Base-by-base conservation (phyloP, 345 rosid species). In the Eucalyptus pauciflora region DNA sequence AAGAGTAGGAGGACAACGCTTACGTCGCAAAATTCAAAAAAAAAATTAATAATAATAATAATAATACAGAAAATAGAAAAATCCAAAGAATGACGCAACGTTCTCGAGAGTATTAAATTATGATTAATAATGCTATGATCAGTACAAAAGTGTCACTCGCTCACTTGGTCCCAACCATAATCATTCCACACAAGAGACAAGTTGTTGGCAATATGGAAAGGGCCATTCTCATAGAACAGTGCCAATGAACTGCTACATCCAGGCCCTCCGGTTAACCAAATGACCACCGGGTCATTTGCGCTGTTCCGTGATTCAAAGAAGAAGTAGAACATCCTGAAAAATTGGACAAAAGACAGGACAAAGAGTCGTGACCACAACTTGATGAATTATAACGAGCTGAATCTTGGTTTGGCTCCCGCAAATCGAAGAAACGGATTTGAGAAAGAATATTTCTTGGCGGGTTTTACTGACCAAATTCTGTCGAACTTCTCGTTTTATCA, bases 201-300 rank as follows among this genome's bases (percentile, higher is more conserved):
- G 88, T 97, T 94, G 3, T 93, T 89, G 1, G 95, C 86, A 48
- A 97, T 88, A 14, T 91, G 92, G 89, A 93, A 96, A 89, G 99
- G 99, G 25, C 99, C 99, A 83, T 96, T 97, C 90, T 96, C 99
- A 86, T 94, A 95, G 90, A 96, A 96, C 93, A 96, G 60, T 49
- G 99, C 99, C 49, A 97, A 37, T 88, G 94, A 95, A 89, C 98
- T 93, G 93, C 98, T 92, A 60, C 99, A 97, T n/a, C 99, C 98
- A 16, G 99, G 99, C 76, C 98, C 99, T 67, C 99, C 99, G 0
- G 97, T 93, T 91, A 96, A 88, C 99, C 99, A 97, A 50, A 97
- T 93, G 31, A 97, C 99, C 16, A 97, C 96, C 10, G 99, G 99
- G 83, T 96, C 96, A 15, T 90, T 87, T 86, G 87, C 91, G 90